Base-by-base conservation (phyloP, 768 basidiomycete genomes). In the Lactarius pseudohatsudake region DNA sequence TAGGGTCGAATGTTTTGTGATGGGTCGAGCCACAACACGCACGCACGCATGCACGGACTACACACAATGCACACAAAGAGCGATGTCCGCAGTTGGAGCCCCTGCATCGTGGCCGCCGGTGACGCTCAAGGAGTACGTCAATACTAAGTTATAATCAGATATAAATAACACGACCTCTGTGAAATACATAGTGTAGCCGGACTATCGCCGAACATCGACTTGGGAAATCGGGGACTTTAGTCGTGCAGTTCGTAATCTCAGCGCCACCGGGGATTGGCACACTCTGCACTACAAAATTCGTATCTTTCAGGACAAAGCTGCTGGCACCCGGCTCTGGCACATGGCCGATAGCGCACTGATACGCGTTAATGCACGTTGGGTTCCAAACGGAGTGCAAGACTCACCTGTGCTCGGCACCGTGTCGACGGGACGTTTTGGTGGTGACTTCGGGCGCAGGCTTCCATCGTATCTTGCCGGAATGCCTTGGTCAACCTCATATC, bases 361-460 rank as follows among this genome's bases (percentile, higher is more conserved):
- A 20, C 10, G 2, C 3, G 11, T 50, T 4, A 22, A 50, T 50
- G 10, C 4, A 50, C 3, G 47, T 11, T 22, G 22, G 0, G 1
- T 22, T 50, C 11, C 22, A 4, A 4, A 22, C 3, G 22, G 22
- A 50, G 11, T 22, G n/a, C n/a, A 22, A 22, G 11, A 18, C 47
- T n/a, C n/a, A 50, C 47, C 47, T 22, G 13, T 13, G 6, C 0
- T 9, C n/a, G 22, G 10, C 10, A 13, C 47, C 4, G 47, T 40
- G 0, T 0, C 38, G 6, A 16, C 16, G 5, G 40, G 0, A 41
- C 0, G 1, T 0, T 0, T 26, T 2, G 50, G 50, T 0, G 22
- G 22, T 6, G 22, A 22, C 22, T 53, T 53, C 7, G 50, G 11
- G 4, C 4, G 50, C 0, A 3, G 0, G 13, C 16, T 9, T 0